phyloP scores from a whole-genome alignment of 257 asterid genomes.

The Ophiorrhiza pumila region DNA sequence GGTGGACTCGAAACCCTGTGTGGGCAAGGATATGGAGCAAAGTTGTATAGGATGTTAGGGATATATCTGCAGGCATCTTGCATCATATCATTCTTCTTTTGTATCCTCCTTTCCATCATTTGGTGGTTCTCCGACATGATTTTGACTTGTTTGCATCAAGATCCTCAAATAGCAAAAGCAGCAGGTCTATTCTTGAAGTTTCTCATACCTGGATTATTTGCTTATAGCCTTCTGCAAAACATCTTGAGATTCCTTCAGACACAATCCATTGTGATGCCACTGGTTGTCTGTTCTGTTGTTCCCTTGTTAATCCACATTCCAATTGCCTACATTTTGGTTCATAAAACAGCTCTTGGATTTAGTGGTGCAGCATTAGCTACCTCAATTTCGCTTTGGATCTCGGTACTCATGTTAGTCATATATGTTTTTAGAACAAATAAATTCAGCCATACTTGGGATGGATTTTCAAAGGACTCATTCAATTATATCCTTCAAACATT shows the following conservation, averaged over 20 bases:
- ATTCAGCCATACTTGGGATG: constrained; percentile 48
- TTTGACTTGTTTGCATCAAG: constrained; percentile 49
- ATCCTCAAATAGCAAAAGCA: constrained; percentile 42
- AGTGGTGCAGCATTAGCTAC: constrained; percentile 59
- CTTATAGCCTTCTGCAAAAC: constrained; percentile 61
- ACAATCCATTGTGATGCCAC: constrained; percentile 50
- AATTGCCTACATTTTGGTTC: constrained; percentile 44
- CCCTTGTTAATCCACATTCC: constrained; percentile 49
- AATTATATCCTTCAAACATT: constrained; percentile 25
- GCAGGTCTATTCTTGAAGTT: constrained; percentile 58
- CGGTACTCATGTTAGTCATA: constrained; percentile 35
- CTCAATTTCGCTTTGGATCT: constrained; percentile 61
- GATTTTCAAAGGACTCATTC: constrained; percentile 40
- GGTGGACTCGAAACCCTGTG: constrained; percentile 88
- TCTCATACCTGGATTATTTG: constrained; percentile 66
- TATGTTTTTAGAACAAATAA: constrained; percentile 36
- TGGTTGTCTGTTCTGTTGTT: constrained; percentile 49
- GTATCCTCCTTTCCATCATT: constrained; percentile 35
- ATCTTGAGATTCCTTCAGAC: constrained; percentile 68
- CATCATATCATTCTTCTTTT: constrained; percentile 40
- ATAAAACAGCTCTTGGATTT: constrained; percentile 41
- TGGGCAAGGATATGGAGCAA: constrained; percentile 81
- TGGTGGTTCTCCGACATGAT: constrained; percentile 61
- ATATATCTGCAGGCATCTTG: constrained; percentile 70
- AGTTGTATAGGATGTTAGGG: constrained; percentile 49